Percentiles rank a stretch among this genome's conserved stretches.
Evolutionary conservation across 2,329 filamentous ascomycete genomes (phyloP).

Genomic region (Cadophora malorum): DNA sequence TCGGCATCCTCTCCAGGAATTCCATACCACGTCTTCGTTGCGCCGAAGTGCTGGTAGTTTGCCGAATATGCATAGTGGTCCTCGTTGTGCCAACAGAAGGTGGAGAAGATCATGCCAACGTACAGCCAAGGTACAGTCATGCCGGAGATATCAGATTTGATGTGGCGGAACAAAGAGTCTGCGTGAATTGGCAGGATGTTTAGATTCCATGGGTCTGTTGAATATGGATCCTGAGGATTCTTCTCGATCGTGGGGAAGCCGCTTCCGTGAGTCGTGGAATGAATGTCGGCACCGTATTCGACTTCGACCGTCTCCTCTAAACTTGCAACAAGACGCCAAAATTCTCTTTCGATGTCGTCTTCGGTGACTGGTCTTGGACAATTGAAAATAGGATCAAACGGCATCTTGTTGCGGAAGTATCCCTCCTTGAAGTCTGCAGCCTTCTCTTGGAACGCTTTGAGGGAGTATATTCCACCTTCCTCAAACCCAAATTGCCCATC

Average conservation of each 20-base stretch:
- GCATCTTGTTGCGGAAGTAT: conserved; percentile 92
- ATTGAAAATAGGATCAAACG: conserved; percentile 83
- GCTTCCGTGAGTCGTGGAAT: conserved; percentile 96
- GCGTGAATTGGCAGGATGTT: conserved; percentile 89
- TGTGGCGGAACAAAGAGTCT: conserved; percentile 93
- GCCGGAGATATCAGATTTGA: conserved; percentile 97
- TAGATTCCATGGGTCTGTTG: conserved; percentile 93
- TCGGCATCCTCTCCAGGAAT: conserved; percentile 93
- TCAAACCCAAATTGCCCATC: conserved; percentile 98
- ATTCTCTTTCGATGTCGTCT: conserved; percentile 94
- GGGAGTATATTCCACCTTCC: conserved; percentile 92
- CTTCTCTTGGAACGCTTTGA: conserved; percentile 95
- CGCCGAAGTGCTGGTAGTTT: conserved; percentile 98
- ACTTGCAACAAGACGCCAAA: conserved; percentile 94
- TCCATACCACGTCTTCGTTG: conserved; percentile 99
- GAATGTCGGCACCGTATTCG: conserved; percentile 97
- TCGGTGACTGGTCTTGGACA: conserved; percentile 84
- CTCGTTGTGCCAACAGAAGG: conserved; percentile 99
- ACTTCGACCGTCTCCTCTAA: conserved; percentile 96
- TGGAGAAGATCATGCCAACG: conserved; percentile 99
- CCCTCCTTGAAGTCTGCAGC: conserved; percentile 93
- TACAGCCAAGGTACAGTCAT: conserved; percentile 99
- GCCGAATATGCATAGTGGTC: conserved; percentile 98
- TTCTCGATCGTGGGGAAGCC: conserved; percentile 95
- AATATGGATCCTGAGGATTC: conserved; percentile 84